A percentile compares a stretch with the other conserved stretches of the same genome.
Evolutionary conservation across 306 rosid genomes (phyloP).

Genomic region (Calophaca sinica): DNA sequence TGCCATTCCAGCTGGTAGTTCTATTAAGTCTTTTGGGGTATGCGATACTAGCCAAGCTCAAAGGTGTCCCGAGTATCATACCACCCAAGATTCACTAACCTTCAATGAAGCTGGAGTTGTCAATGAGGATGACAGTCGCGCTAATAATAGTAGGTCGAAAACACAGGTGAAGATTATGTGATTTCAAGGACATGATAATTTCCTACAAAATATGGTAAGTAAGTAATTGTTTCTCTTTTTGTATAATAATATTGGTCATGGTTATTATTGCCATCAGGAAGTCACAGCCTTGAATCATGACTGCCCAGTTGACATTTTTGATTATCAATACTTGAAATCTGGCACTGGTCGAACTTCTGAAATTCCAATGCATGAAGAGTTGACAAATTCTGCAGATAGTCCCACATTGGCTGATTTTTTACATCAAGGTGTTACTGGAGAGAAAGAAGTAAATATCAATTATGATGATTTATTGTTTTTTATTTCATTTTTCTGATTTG

Average conservation of each 20-base stretch:
- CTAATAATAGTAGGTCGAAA: conserved; percentile 33
- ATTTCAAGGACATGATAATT: conserved; percentile 38
- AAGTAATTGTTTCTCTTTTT: conserved; percentile 4
- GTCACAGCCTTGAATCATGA: conserved; percentile 50
- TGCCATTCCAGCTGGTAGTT: conserved; percentile 31
- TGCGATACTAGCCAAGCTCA: conserved; percentile 54
- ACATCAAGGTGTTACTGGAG: conserved; percentile 53
- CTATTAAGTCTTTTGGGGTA: conserved; percentile 38
- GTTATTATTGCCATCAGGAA: conserved; percentile 58
- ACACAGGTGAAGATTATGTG: conserved; percentile 50
- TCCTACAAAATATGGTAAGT: conserved; percentile 30
- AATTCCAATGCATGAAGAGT: conserved; percentile 57
- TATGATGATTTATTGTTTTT: background rate
- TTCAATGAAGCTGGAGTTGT: conserved; percentile 23
- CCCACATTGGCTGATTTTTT: conserved; percentile 54
- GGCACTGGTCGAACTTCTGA: conserved; percentile 47
- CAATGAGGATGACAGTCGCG: conserved; percentile 30
- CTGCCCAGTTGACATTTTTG: conserved; percentile 42
- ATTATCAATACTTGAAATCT: conserved; percentile 54
- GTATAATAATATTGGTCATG: conserved; percentile 16
- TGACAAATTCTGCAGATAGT: conserved; percentile 48
- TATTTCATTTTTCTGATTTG: conserved; percentile 15
- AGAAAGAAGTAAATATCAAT: conserved; percentile 51
- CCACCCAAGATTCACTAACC: conserved; percentile 43
- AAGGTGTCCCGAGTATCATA: conserved; percentile 38